Percentiles rank a stretch among this genome's conserved stretches.
phyloP scores from a whole-genome alignment of 2,329 filamentous ascomycete species.

The Diaporthe sp. region DNA sequence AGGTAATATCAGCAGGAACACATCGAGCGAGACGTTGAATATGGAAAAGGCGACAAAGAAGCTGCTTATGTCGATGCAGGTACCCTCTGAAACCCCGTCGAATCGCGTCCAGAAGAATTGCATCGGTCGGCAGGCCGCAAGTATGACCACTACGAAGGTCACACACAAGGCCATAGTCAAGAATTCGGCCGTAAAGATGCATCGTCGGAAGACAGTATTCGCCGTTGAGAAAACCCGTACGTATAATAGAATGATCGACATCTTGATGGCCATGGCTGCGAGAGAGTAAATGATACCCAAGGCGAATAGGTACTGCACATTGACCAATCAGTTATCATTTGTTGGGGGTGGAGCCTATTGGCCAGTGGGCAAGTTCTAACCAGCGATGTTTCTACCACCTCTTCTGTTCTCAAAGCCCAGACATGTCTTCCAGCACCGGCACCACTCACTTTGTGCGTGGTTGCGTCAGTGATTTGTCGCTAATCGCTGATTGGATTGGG shows the following conservation, averaged over 20 bases:
- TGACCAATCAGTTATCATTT: constrained; percentile 12
- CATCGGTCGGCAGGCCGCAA: neutral
- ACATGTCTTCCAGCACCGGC: constrained; percentile 17
- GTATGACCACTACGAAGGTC: neutral
- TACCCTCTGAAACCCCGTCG: constrained; percentile 1
- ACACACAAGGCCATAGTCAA: neutral
- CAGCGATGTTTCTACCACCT: neutral
- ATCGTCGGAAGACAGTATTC: neutral
- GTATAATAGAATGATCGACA: constrained; percentile 16
- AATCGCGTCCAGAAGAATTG: constrained; percentile 9
- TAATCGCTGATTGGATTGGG: neutral
- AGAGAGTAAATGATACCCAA: neutral
- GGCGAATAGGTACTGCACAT: constrained; percentile 9
- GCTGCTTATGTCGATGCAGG: neutral
- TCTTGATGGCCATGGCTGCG: constrained; percentile 17
- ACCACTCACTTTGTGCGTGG: neutral
- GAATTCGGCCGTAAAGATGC: neutral
- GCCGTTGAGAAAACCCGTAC: constrained; percentile 6
- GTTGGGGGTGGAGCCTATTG: neutral
- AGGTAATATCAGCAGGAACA: neutral
- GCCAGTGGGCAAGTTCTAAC: neutral
- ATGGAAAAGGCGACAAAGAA: constrained; percentile 19
- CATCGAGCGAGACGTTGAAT: constrained; percentile 4
- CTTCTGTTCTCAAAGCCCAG: neutral
- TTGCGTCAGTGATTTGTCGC: neutral